Base-by-base conservation (phyloP, 345 rosid species). In the Reutealis trisperma region DNA sequence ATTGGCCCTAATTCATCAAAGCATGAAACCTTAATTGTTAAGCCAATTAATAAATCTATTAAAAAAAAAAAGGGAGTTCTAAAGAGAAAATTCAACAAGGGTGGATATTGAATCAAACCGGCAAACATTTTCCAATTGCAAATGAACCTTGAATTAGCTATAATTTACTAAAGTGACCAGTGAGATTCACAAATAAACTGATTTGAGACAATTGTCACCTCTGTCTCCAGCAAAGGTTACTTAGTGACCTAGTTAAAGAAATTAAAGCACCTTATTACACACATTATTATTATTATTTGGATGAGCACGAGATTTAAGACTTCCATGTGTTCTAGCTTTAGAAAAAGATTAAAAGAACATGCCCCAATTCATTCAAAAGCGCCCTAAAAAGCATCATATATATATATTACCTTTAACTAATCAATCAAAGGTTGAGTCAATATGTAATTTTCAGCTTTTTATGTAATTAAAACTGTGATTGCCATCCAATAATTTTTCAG, bases 381-480 rank as follows among this genome's bases (percentile, higher is more conserved):
- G 25, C 25, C 68, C 71, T n/a, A 22, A 75, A 75, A 75, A 66
- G 71, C 72, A 65, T 7, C 47, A 27, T 37, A 37, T 37, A 37
- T 37, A 37, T 47, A 42, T 59, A 25, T 19, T 2, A 18, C n/a
- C 79, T 76, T 76, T 59, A 72, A 32, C 64, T 47, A 47, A 9
- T 47, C 51, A 9, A 47, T 47, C 51, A 47, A 47, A 47, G 51
- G 2, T 8, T 8, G 2, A 8, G 2, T 47, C 51, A 47, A 8
- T 47, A 47, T 47, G 11, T 47, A 4, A 47, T 47, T 34, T 37
- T 37, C 41, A 37, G 6, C 41, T 5, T 37, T 37, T 37, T 37
- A 37, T 37, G 5, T 37, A 37, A 37, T 37, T 37, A 37, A 37
- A 37, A 37, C 41, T 37, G 41, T 5, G 41, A 4, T 37, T 37